phyloP scores from a whole-genome alignment of 2,329 filamentous ascomycete species.

The Ophiostoma pallidulum region DNA sequence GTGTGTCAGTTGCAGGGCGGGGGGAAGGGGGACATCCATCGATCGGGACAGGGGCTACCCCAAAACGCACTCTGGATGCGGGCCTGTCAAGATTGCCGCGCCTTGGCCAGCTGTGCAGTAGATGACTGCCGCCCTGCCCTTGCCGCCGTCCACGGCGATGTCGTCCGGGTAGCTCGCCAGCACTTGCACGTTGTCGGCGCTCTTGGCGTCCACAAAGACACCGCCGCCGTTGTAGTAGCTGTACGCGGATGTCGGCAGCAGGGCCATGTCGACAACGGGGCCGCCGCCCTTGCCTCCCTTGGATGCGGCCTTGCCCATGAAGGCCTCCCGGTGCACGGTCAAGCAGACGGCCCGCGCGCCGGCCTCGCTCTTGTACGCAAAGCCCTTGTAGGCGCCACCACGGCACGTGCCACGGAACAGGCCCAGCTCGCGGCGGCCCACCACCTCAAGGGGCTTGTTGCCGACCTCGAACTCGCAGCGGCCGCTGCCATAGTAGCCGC shows the following conservation, averaged over 20 bases:
- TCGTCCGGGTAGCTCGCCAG: constrained; percentile 71
- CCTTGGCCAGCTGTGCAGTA: constrained; percentile 78
- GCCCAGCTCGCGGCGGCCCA: constrained; percentile 72
- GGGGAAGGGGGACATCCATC: too few relatives aligned
- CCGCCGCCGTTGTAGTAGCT: constrained; percentile 94
- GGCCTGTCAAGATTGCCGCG: constrained; percentile 68
- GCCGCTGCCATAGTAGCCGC: constrained; percentile 78
- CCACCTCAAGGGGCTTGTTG: constrained; percentile 68
- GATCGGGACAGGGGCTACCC: too few relatives aligned
- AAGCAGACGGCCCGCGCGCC: constrained; percentile 68
- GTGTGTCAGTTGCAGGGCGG: too few relatives aligned
- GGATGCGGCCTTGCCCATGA: constrained; percentile 29
- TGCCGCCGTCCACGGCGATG: constrained; percentile 58
- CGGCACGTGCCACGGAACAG: constrained; percentile 85
- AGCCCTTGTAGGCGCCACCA: constrained; percentile 79
- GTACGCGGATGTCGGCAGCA: constrained; percentile 54
- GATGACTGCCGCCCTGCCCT: constrained; percentile 60
- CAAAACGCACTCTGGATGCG: constrained; percentile 79
- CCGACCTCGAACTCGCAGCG: constrained; percentile 90
- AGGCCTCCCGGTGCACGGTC: constrained; percentile 50
- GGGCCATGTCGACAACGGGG: constrained; percentile 18
- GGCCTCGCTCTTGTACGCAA: constrained; percentile 79
- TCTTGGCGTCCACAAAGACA: constrained; percentile 73
- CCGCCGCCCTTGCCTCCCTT: constrained; percentile 6
- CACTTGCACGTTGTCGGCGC: constrained; percentile 59